Conservation (phyloP, 108 stramenopile species). For the Cyclotella baltica region DNA sequence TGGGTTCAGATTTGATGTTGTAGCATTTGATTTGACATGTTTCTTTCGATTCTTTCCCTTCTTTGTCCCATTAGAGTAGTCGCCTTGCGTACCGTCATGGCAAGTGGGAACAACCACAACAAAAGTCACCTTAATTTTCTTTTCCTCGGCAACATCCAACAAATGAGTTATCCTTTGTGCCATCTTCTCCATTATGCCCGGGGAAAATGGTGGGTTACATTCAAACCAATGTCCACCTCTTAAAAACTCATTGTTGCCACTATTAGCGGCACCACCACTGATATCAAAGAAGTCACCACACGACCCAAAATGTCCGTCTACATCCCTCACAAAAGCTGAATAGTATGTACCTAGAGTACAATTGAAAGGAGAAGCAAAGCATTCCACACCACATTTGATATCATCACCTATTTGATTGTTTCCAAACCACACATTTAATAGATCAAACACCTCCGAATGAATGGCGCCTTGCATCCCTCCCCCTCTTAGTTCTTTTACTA, state of each 20-base stretch:
- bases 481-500: not conserved
- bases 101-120: conserved; percentile 72
- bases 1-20: conserved; percentile 1
- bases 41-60: conserved; percentile 20
- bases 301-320: conserved; percentile 85
- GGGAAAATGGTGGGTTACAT: conserved; percentile 82
- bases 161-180: conserved; percentile 47
- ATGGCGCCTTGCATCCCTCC: conserved; percentile 66
- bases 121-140: conserved; percentile 57
- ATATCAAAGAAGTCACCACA: conserved; percentile 65
- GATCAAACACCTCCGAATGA: conserved; percentile 68
- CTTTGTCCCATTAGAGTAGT: too few relatives aligned
- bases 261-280: not conserved
- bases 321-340: conserved; percentile 64
- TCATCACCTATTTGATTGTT: too few relatives aligned
- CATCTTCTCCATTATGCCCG: conserved; percentile 74
- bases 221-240: conserved; percentile 59
- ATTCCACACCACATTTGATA: conserved; percentile 60
- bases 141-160: conserved; percentile 37
- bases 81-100: not conserved
- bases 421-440: conserved; percentile 50
- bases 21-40: not conserved
- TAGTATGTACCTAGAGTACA: conserved; percentile 45
- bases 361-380: conserved; percentile 84
- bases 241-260: conserved; percentile 10